Conservation (phyloP, 148 eudicot genomes). For the Persicaria maculosa region DNA sequence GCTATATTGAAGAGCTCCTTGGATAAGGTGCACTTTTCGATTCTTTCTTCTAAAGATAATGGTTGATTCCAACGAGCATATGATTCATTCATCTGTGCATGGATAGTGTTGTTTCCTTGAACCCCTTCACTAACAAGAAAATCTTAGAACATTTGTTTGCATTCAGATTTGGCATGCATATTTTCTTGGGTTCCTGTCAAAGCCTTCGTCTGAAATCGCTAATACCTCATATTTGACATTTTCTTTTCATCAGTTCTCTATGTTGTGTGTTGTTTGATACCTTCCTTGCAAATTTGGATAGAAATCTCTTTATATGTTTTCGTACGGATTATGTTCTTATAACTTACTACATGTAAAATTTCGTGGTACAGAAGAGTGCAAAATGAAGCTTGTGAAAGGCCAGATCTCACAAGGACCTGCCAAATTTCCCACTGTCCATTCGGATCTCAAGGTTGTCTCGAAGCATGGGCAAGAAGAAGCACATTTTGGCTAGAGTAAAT, state of each 20-base stretch:
- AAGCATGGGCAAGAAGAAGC: not conserved
- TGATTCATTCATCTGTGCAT: not conserved
- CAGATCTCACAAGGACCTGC: not conserved
- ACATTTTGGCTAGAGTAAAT: slow-evolving; percentile 7
- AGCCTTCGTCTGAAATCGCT: not conserved
- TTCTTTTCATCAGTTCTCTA: too few relatives aligned
- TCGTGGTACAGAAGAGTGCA: not conserved
- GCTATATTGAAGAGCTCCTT: slow-evolving; percentile 23
- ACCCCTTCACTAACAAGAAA: not conserved
- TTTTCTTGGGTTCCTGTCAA: not conserved
- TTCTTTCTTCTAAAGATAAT: not conserved
- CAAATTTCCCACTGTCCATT: slow-evolving; percentile 7
- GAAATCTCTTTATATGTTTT: not conserved
- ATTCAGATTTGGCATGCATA: not conserved
- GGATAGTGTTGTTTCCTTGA: not conserved
- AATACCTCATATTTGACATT: too few relatives aligned
- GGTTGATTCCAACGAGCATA: not conserved
- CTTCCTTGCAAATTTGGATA: not conserved
- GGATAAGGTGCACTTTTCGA: slow-evolving; percentile 31
- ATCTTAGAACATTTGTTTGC: not conserved
- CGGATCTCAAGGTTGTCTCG: not conserved
- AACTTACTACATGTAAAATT: not conserved
- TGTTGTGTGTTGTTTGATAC: not conserved
- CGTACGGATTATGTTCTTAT: not conserved
- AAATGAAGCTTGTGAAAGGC: not conserved